phyloP scores from a whole-genome alignment of 2,329 filamentous ascomycete genomes.

The Falciphora oryzae region DNA sequence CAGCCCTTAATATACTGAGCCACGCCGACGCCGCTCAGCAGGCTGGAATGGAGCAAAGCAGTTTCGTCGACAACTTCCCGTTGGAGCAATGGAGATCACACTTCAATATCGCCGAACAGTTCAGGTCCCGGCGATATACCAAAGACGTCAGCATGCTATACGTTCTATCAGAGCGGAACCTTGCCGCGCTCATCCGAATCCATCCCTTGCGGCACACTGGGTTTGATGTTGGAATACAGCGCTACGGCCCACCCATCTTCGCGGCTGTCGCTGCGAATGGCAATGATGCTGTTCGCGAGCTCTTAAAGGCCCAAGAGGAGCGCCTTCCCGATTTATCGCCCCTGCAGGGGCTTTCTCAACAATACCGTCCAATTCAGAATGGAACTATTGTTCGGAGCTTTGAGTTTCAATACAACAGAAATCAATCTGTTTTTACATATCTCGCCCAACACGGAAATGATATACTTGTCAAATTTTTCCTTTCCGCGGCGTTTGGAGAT shows the following conservation, averaged over 20 bases:
- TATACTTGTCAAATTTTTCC: too few species aligned
- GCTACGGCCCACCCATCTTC: slow-evolving; percentile 13
- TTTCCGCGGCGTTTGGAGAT: too few species aligned
- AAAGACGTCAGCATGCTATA: slow-evolving; percentile 8
- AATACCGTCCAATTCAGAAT: too few species aligned
- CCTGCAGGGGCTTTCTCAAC: not conserved
- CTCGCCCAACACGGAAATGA: too few species aligned
- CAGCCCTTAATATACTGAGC: slow-evolving; percentile 31
- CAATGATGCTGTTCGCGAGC: slow-evolving; percentile 9
- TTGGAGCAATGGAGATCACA: not conserved
- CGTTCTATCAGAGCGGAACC: slow-evolving; percentile 9
- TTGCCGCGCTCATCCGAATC: slow-evolving; percentile 9
- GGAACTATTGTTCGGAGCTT: too few species aligned
- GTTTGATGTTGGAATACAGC: slow-evolving; percentile 6
- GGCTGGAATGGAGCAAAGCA: slow-evolving; percentile 20
- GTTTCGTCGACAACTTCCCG: slow-evolving; percentile 27
- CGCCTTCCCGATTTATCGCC: not conserved
- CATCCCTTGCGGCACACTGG: not conserved
- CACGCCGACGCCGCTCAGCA: slow-evolving; percentile 34
- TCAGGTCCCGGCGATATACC: not conserved
- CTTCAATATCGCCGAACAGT: not conserved
- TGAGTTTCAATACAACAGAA: too few species aligned
- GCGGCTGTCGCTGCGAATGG: slow-evolving; percentile 12
- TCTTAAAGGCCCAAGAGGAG: slow-evolving; percentile 4
- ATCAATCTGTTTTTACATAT: too few species aligned